phyloP scores from a whole-genome alignment of 2,329 filamentous ascomycete genomes.

The Alternaria consortialis region DNA sequence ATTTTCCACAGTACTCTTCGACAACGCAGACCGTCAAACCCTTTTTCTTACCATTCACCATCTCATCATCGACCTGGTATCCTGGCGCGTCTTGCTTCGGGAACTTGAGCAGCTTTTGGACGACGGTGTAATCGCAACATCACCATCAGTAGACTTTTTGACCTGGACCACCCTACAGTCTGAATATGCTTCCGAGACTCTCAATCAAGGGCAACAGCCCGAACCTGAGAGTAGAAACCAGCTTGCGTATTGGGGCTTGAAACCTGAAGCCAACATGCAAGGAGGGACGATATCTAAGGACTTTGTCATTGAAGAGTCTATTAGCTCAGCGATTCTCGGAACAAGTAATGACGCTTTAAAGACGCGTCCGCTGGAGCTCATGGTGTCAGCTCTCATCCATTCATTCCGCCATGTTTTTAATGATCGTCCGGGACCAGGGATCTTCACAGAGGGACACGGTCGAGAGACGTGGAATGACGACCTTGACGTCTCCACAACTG shows the following conservation, averaged over 20 bases:
- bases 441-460: conserved; percentile 34
- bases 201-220: too few relatives aligned
- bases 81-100: conserved; percentile 55
- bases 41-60: conserved; percentile 42
- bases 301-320: conserved; percentile 14
- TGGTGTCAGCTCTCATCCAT: conserved; percentile 35
- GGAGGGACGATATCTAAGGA: background rate
- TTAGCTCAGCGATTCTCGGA: conserved; percentile 20
- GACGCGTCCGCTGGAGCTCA: conserved; percentile 55
- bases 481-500: conserved; percentile 33
- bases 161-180: too few relatives aligned
- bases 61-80: conserved; percentile 54
- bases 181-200: too few relatives aligned
- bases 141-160: too few relatives aligned
- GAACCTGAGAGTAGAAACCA: background rate
- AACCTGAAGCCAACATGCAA: background rate
- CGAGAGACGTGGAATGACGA: conserved; percentile 41
- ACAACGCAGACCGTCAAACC: conserved; percentile 18
- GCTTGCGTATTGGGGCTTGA: conserved; percentile 32
- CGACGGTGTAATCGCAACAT: conserved; percentile 10
- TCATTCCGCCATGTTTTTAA: conserved; percentile 58
- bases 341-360: conserved; percentile 54
- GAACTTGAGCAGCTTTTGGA: conserved; percentile 48
- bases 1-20: conserved; percentile 30
- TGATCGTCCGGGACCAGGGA: conserved; percentile 58